These are phyloP conservation scores for Pichia phayaonensis DNA, from an alignment of 805 yeast genomes.

Conservation along the genomic window DNA sequence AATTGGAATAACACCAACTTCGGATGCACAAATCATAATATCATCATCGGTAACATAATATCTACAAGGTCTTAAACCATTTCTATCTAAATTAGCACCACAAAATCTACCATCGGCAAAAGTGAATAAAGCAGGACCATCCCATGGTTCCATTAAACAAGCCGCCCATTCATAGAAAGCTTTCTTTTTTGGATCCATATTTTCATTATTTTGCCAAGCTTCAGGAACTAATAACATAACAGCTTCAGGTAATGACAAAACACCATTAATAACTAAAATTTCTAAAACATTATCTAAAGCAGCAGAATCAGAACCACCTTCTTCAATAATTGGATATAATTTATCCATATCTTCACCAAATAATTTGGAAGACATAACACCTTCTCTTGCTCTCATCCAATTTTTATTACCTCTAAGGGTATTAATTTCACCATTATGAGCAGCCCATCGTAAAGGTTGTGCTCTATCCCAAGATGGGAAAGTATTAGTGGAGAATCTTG, in stretches of 20 bases:
- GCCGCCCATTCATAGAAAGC: conserved; percentile 99
- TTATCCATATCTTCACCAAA: conserved; percentile 90
- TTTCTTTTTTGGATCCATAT: conserved; percentile 83
- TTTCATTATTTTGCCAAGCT: conserved; percentile 87
- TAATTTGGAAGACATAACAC: conserved; percentile 80
- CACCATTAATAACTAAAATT: conserved; percentile 85
- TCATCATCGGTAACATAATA: conserved; percentile 93
- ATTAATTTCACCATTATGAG: conserved; percentile 98
- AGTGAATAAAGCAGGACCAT: conserved; percentile 95
- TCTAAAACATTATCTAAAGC: conserved; percentile 95
- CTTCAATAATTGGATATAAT: conserved; percentile 91
- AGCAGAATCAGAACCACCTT: conserved; percentile 98
- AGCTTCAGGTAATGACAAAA: conserved; percentile 89
- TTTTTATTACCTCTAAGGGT: conserved; percentile 96
- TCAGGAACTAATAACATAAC: conserved; percentile 96
- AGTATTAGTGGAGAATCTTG: conserved; percentile 95
- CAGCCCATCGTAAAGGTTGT: conserved; percentile 94
- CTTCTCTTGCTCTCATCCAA: conserved; percentile 99
- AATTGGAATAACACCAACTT: conserved; percentile 92
- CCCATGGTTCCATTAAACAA: conserved; percentile 99
- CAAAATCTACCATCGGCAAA: conserved; percentile 97
- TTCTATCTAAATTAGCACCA: conserved; percentile 96
- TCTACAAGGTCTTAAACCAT: conserved; percentile 97
- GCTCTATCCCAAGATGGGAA: conserved; percentile 99
- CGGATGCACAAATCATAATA: conserved; percentile 95